Evolutionary conservation across 768 basidiomycete genomes (phyloP).

Genomic region (Pleurotus eryngii): DNA sequence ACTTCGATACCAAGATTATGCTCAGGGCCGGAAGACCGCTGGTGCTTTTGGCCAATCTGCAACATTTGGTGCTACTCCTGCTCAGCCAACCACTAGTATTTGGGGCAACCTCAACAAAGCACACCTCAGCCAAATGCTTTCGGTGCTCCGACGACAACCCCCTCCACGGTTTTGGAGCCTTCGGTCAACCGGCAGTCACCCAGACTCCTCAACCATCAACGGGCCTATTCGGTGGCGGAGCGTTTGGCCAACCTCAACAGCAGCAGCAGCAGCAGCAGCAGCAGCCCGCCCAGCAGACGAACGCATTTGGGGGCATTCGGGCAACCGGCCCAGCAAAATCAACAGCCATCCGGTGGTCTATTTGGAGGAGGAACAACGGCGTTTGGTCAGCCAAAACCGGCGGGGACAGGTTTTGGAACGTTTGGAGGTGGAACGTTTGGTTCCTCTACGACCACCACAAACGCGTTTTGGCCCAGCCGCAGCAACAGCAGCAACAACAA

Average conservation of each 20-base stretch:
- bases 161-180: conserved; percentile 44
- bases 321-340: conserved; percentile 31
- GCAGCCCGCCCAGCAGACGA: conserved; percentile 11
- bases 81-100: conserved; percentile 39
- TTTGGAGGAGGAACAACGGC: conserved; percentile 20
- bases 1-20: conserved; percentile 73
- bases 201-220: conserved; percentile 31
- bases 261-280: conserved; percentile 20
- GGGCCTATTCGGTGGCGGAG: conserved; percentile 32
- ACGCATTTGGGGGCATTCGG: conserved; percentile 27
- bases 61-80: conserved; percentile 43
- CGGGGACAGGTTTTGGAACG: conserved; percentile 2
- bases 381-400: conserved; percentile 15
- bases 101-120: conserved; percentile 44
- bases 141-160: conserved; percentile 28
- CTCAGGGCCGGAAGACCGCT: conserved; percentile 70
- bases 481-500: conserved; percentile 30
- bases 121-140: conserved; percentile 31
- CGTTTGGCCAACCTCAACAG: conserved; percentile 29
- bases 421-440: conserved; percentile 11
- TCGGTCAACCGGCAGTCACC: conserved; percentile 41
- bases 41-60: conserved; percentile 56
- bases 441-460: background rate
- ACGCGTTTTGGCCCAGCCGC: conserved; percentile 26
- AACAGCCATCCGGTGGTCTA: conserved; percentile 20